Conservation (phyloP, 305 asterid genomes). For the Fraxinus dipetala region DNA sequence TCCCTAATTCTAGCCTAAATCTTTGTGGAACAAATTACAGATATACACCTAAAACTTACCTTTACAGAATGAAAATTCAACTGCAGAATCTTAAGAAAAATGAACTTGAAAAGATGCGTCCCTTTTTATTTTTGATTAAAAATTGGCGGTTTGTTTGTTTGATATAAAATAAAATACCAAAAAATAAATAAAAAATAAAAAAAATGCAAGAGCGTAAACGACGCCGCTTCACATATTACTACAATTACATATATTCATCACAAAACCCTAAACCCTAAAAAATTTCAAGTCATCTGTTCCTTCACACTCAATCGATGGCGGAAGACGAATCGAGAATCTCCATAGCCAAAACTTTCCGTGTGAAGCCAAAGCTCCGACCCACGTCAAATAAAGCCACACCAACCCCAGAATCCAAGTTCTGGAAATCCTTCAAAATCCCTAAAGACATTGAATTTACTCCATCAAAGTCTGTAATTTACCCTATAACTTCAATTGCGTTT, state of each 20-base stretch:
- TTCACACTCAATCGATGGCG: constrained; percentile 36
- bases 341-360: constrained; percentile 39
- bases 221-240: not conserved
- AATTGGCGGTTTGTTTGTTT: not conserved
- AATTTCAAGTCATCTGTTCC: not conserved
- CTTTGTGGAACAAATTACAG: not conserved
- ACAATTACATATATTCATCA: not conserved
- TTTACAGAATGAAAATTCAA: not conserved
- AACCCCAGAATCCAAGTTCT: constrained; percentile 76
- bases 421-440: constrained; percentile 81
- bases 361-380: constrained; percentile 64
- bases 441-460: constrained; percentile 49
- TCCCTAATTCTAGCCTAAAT: not conserved
- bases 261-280: not conserved
- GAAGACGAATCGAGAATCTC: constrained; percentile 28
- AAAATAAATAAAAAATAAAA: not conserved
- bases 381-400: constrained; percentile 47
- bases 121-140: not conserved
- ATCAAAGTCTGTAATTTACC: constrained; percentile 40
- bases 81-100: not conserved
- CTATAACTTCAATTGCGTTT: constrained; percentile 56
- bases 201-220: not conserved
- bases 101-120: not conserved
- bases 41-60: not conserved
- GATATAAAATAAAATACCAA: not conserved